Evolutionary conservation across 306 rosid species (phyloP).

Genomic region (Cucumis melo): DNA sequence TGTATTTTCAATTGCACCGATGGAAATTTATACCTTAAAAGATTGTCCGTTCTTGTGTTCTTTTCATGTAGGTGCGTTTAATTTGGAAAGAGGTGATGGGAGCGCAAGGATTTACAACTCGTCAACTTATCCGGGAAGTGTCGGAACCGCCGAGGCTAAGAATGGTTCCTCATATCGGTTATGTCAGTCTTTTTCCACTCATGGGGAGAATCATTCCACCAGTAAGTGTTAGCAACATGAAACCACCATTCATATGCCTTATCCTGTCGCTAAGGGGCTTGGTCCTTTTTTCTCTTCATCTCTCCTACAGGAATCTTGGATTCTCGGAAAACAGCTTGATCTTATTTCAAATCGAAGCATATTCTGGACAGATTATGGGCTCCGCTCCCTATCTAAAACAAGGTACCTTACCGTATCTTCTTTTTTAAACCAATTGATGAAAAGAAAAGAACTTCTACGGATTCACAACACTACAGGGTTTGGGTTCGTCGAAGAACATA

Average conservation of each 20-base stretch:
- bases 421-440: too few species aligned
- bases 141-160: slow-evolving; percentile 46
- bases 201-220: slow-evolving; percentile 75
- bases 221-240: slow-evolving; percentile 29
- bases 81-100: slow-evolving; percentile 48
- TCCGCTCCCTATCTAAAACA: slow-evolving; percentile 76
- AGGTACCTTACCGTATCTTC: background rate
- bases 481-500: too few species aligned
- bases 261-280: background rate
- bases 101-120: slow-evolving; percentile 31
- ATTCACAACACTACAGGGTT: too few species aligned
- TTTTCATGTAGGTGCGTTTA: slow-evolving; percentile 51
- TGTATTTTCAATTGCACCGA: background rate
- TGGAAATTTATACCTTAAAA: background rate
- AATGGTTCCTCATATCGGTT: slow-evolving; percentile 83
- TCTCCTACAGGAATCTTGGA: slow-evolving; percentile 55
- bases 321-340: slow-evolving; percentile 81
- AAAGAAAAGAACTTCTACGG: too few species aligned
- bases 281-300: background rate
- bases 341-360: slow-evolving; percentile 47
- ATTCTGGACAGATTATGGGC: slow-evolving; percentile 68
- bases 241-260: background rate
- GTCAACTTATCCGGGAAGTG: slow-evolving; percentile 60
- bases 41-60: background rate
- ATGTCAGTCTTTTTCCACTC: slow-evolving; percentile 79